phyloP scores from a whole-genome alignment of 257 asterid genomes.

The Fraxinus pennsylvanica region DNA sequence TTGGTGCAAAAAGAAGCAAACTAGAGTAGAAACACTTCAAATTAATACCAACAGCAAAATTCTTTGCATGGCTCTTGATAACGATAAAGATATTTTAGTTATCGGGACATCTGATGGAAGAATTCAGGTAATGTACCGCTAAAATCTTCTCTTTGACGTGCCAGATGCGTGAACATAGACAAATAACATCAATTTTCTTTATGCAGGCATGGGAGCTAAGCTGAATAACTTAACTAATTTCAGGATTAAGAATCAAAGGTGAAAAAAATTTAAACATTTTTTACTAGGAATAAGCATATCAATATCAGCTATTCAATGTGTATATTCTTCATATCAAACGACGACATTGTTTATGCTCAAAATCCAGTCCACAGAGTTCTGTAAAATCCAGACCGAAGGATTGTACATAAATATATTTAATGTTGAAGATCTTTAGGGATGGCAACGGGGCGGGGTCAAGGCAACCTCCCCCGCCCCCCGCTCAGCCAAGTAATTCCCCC shows the following conservation, averaged over 20 bases:
- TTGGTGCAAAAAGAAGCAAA: constrained; percentile 71
- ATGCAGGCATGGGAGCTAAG: constrained; percentile 68
- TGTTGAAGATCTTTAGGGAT: not conserved
- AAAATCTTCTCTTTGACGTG: not conserved
- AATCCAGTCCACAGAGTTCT: not conserved
- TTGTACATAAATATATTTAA: not conserved
- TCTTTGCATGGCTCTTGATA: constrained; percentile 62
- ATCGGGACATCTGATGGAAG: constrained; percentile 82
- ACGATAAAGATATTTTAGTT: constrained; percentile 55
- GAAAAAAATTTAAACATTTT: not conserved
- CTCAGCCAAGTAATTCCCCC: no score
- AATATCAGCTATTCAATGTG: not conserved
- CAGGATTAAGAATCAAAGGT: not conserved
- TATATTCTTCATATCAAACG: not conserved
- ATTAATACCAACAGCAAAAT: constrained; percentile 48
- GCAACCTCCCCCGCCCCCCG: no score
- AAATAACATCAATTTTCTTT: constrained; percentile 5
- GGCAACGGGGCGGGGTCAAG: no score
- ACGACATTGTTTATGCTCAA: not conserved
- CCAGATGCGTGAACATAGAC: not conserved
- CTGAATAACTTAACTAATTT: constrained; percentile 32
- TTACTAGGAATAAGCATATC: not conserved
- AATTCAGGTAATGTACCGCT: constrained; percentile 54
- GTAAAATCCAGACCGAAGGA: not conserved
- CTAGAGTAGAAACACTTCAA: constrained; percentile 66